These are phyloP conservation scores for Hymenoscyphus fructigenus DNA, from an alignment of 2,329 filamentous ascomycete genomes.

Conservation along the genomic window DNA sequence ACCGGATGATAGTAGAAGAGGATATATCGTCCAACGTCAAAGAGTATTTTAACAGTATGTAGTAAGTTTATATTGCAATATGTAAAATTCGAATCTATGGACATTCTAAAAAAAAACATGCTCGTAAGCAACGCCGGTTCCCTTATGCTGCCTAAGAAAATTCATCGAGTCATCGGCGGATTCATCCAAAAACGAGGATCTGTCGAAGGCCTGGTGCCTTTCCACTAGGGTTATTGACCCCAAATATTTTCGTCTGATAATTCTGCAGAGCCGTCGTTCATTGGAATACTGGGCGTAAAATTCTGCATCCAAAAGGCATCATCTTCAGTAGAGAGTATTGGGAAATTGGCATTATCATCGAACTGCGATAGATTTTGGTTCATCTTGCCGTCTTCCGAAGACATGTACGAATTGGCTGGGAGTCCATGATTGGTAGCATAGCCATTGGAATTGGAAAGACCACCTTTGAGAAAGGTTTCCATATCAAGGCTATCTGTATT, in stretches of 20 bases:
- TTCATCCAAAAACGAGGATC: conserved; percentile 27
- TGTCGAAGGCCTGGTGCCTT: conserved; percentile 38
- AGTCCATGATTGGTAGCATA: conserved; percentile 24
- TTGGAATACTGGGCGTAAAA: conserved; percentile 30
- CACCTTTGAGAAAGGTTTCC: conserved; percentile 52
- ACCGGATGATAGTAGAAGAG: background rate
- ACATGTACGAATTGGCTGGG: conserved; percentile 20
- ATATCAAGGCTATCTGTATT: conserved; percentile 54
- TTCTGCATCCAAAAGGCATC: conserved; percentile 44
- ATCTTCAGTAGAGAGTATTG: conserved; percentile 45
- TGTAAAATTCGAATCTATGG: conserved; percentile 6
- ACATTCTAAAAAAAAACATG: conserved; percentile 2
- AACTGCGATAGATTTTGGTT: conserved; percentile 41
- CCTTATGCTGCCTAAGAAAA: conserved; percentile 17
- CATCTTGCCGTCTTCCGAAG: conserved; percentile 43
- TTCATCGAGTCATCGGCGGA: conserved; percentile 31
- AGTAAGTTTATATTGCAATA: conserved; percentile 25
- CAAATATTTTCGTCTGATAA: conserved; percentile 33
- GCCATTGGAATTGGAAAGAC: conserved; percentile 20
- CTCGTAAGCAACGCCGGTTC: background rate
- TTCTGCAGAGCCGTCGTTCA: conserved; percentile 24
- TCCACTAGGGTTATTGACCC: conserved; percentile 38
- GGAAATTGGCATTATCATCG: conserved; percentile 37
- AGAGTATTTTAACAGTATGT: conserved; percentile 6
- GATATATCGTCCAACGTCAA: background rate